These are phyloP conservation scores for Yamadazyma aaseri DNA, from an alignment of 1,139 yeast species.

Conservation along the genomic window DNA sequence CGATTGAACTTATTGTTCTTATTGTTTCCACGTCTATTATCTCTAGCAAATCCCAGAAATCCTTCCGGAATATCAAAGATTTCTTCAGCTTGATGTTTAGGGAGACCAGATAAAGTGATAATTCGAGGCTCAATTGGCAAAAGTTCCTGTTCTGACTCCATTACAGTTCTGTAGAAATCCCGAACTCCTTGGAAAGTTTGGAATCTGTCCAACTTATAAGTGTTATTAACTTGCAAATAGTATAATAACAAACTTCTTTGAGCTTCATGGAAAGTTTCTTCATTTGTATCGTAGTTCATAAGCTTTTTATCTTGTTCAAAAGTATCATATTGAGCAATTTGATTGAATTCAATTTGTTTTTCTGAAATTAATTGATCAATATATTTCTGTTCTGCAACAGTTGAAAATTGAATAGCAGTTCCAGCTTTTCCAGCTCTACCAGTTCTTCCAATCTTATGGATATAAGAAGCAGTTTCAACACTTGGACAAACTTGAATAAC, in stretches of 20 bases:
- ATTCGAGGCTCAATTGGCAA: slow-evolving; percentile 1
- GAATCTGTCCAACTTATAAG: slow-evolving; percentile 23
- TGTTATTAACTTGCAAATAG: slow-evolving; percentile 26
- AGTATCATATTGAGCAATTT: slow-evolving; percentile 19
- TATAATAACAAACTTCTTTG: slow-evolving; percentile 31
- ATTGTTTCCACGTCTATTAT: slow-evolving; percentile 6
- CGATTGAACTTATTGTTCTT: not conserved
- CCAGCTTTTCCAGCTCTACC: slow-evolving; percentile 92
- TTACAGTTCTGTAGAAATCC: slow-evolving; percentile 8
- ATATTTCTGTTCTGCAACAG: slow-evolving; percentile 48
- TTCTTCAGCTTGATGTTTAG: slow-evolving; percentile 18
- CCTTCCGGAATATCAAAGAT: slow-evolving; percentile 23
- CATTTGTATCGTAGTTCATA: slow-evolving; percentile 9
- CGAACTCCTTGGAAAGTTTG: slow-evolving; percentile 11
- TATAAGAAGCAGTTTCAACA: slow-evolving; percentile 69
- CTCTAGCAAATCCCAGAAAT: slow-evolving; percentile 5
- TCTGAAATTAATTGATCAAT: slow-evolving; percentile 39
- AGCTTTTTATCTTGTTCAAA: slow-evolving; percentile 13
- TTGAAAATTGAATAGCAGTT: slow-evolving; percentile 52
- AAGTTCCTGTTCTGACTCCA: slow-evolving; percentile 2
- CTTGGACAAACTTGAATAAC: slow-evolving; percentile 83
- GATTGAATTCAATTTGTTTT: slow-evolving; percentile 51
- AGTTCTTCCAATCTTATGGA: slow-evolving; percentile 95
- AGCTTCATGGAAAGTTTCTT: slow-evolving; percentile 15
- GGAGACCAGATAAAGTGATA: slow-evolving; percentile 7